Evolutionary conservation across 140 eudicot species (phyloP), one percentile per base, ranked within the genome.

Genomic region (Eryngium alpinum): DNA sequence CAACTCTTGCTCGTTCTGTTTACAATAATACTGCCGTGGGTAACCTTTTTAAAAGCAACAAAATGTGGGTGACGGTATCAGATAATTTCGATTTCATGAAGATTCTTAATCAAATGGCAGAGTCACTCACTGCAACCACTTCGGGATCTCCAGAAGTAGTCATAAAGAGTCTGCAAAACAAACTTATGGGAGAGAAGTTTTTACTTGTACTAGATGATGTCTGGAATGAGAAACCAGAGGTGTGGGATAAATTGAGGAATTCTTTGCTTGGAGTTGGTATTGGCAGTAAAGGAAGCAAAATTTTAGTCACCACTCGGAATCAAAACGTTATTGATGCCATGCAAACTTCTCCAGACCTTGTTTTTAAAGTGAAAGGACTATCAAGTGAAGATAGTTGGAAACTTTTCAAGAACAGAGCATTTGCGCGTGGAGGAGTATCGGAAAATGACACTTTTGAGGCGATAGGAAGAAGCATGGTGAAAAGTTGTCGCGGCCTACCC

Each of bases 301-400:
- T 86, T 19, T 1, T 86, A 53, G 59, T 84, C 3, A 83, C 83
- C 5, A 81, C 85, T 12, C 89, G 87, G 5, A 75, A 28, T 10
- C n/a, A 63, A 0, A 17, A 66, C 4, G 83, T 76, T 21, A 50
- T 31, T 49, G 28, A 44, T 29, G 34, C 76, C 28, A 81, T 86
- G 80, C 70, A 29, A 28, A 25, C 80, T 31, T 51, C 53, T 24
- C 51, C n/a, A n/a, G n/a, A n/a, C n/a, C n/a, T 17, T 24, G 4
- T 34, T 2, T 38, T 81, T 72, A 34, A 21, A 25, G n/a, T 83
- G 57, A 3, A 0, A 7, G 33, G 28, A 12, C 60, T 86, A 29
- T 77, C 83, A 1, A 72, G 76, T 12, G 56, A 81, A 33, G 62
- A 80, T 13, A 44, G 85, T n/a, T 77, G 84, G 82, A 14, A 5